Base-by-base conservation (phyloP, 78 protist species). In the Andalucia godoyi region DNA sequence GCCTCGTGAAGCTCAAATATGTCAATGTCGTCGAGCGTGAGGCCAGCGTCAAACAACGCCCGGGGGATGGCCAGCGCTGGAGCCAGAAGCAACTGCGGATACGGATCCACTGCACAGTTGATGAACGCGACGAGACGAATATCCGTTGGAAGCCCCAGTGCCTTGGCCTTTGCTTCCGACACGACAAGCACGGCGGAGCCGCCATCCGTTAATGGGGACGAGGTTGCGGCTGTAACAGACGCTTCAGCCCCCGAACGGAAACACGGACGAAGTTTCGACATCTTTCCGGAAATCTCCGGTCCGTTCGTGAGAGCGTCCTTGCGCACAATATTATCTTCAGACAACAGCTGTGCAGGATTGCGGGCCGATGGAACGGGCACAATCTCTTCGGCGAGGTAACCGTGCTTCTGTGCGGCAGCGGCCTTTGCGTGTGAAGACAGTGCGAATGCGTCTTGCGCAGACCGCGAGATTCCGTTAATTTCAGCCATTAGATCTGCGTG, bases 1-100 rank as follows among this genome's bases (percentile, higher is more conserved):
- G 97, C 97, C 72, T 92, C 97, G 66, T 92, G 89, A 76, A 92
- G 77, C 66, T 92, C 97, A 30, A 23, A 85, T 34, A 87, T 52
- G 46, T 92, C 97, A 23, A 92, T 85, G 46, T 92, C 95, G 39
- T 65, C 47, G 8, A 74, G 18, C 21, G 77, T 21, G 32, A 92
- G 76, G 23, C 94, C 92, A 13, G 89, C 86, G 40, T 70, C 38
- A 40, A 54, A 38, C 41, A 91, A 60, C 13, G 63, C 86, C 29
- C 7, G 65, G 41, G 94, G 96, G 49, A 86, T 83, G 50, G 96
- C 93, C 10, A 52, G 9, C 10, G 85, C 87, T 1, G 96, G 93
- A 23, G 78, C 80, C 2, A 63, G 10, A 32, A 63, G 70, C 37
- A 71, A 39, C 38, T 71, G 76, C 40, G 76, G 76, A 27, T 59